A percentile compares a stretch with the other conserved stretches of the same genome.
Evolutionary conservation across 2,329 filamentous ascomycete species (phyloP).

Genomic region (Neonectria magnoliae): DNA sequence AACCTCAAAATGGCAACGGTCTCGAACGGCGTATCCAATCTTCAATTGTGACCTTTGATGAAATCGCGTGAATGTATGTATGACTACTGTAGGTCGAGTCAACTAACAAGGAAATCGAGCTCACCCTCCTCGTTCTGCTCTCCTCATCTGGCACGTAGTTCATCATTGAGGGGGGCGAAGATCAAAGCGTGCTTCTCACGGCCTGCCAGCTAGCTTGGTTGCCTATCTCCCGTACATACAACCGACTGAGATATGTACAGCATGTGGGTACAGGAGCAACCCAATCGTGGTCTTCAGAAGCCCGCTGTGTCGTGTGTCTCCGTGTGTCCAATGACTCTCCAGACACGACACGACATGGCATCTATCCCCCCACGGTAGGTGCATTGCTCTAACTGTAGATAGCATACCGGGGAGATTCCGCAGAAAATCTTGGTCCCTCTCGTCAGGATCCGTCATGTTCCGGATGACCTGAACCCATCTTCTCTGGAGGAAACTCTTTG

Average conservation of each 20-base stretch:
- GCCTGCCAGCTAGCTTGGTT: constrained; percentile 1
- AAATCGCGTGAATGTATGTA: background rate
- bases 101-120: background rate
- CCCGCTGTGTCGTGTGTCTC: constrained; percentile 21
- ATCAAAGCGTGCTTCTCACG: constrained; percentile 5
- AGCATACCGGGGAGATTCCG: background rate
- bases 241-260: constrained; percentile 5
- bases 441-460: background rate
- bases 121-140: background rate
- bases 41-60: background rate
- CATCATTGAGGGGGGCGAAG: background rate
- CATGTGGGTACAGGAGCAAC: constrained; percentile 20
- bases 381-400: background rate
- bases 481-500: constrained; percentile 2
- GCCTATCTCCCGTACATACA: background rate
- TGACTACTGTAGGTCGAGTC: background rate
- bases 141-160: background rate
- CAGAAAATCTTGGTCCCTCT: constrained; percentile 1
- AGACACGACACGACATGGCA: constrained; percentile 24
- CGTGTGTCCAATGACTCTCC: constrained; percentile 15
- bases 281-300: constrained; percentile 18
- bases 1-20: constrained; percentile 3
- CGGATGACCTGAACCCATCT: constrained; percentile 5
- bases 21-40: background rate
- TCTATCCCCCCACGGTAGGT: constrained; percentile 1